phyloP scores from a whole-genome alignment of 1,139 yeast genomes.

The Scheffersomyces titani region DNA sequence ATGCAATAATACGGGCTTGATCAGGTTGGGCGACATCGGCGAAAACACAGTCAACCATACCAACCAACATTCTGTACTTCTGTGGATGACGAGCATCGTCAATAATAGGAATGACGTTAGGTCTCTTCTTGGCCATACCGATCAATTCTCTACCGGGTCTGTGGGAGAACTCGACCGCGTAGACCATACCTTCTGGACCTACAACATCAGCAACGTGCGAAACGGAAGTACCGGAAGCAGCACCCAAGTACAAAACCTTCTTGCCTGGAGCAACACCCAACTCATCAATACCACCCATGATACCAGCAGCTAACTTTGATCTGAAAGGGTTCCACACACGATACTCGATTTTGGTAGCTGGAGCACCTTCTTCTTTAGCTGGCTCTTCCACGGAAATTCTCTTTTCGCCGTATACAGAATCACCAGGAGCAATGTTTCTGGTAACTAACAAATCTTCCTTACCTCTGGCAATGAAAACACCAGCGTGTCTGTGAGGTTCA shows the following conservation, averaged over 20 bases:
- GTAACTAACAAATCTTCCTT: slow-evolving; percentile 98
- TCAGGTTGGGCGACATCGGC: slow-evolving; percentile 99
- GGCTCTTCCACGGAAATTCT: slow-evolving; percentile 93
- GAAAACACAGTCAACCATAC: slow-evolving; percentile 98
- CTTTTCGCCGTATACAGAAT: slow-evolving; percentile 97
- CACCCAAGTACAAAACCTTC: slow-evolving; percentile 97
- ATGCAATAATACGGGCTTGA: slow-evolving; percentile 99
- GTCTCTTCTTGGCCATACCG: slow-evolving; percentile 99
- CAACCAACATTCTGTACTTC: slow-evolving; percentile 97
- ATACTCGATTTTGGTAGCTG: slow-evolving; percentile 95
- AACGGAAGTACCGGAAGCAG: slow-evolving; percentile 99
- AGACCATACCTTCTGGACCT: slow-evolving; percentile 98
- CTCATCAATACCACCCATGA: slow-evolving; percentile 99
- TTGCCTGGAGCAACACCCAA: slow-evolving; percentile 96
- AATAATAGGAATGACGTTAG: slow-evolving; percentile 96
- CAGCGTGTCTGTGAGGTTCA: slow-evolving; percentile 98
- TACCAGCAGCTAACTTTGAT: slow-evolving; percentile 99
- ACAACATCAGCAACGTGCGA: slow-evolving; percentile 98
- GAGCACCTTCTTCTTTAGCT: slow-evolving; percentile 78
- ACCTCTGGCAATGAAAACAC: slow-evolving; percentile 99
- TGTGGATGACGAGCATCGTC: slow-evolving; percentile 99
- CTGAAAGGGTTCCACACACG: slow-evolving; percentile 99
- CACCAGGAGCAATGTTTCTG: slow-evolving; percentile 97
- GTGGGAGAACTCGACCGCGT: slow-evolving; percentile 98
- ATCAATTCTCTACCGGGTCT: slow-evolving; percentile 99